Percentiles rank a stretch among this genome's conserved stretches.
phyloP scores from a whole-genome alignment of 345 rosid species.

The Melaleuca quinquenervia region DNA sequence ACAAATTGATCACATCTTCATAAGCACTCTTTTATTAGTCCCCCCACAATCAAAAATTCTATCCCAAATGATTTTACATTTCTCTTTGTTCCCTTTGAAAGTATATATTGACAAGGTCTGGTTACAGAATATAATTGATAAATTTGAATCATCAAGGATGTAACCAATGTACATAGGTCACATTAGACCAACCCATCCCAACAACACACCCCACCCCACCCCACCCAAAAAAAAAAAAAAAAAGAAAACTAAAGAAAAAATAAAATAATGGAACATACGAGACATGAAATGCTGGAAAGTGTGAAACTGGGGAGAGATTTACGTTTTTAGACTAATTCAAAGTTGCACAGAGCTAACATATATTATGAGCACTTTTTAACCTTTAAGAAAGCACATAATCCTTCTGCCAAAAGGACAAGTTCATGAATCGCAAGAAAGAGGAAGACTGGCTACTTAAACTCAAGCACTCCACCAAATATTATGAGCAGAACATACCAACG shows the following conservation, averaged over 20 bases:
- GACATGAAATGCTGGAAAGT: not conserved
- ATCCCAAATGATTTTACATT: not conserved
- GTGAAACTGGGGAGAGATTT: not conserved
- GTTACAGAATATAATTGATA: not conserved
- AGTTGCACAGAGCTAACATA: not conserved
- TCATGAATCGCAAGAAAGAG: not conserved
- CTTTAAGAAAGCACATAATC: not conserved
- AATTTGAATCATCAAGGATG: not conserved
- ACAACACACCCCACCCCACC: too few species aligned
- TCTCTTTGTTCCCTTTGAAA: not conserved
- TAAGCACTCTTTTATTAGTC: not conserved
- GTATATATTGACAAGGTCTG: not conserved
- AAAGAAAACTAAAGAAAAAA: too few species aligned
- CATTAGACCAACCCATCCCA: not conserved
- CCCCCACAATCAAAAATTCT: not conserved
- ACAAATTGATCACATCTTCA: not conserved
- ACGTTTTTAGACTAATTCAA: not conserved
- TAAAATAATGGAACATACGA: not conserved
- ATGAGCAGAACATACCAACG: conserved; percentile 47
- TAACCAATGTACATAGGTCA: not conserved
- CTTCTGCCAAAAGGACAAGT: not conserved
- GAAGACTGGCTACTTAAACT: not conserved
- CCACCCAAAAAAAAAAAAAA: too few species aligned
- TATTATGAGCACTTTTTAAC: not conserved
- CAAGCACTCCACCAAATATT: not conserved